Evolutionary conservation across 768 basidiomycete genomes (phyloP).

Genomic region (Mycena haematopus): DNA sequence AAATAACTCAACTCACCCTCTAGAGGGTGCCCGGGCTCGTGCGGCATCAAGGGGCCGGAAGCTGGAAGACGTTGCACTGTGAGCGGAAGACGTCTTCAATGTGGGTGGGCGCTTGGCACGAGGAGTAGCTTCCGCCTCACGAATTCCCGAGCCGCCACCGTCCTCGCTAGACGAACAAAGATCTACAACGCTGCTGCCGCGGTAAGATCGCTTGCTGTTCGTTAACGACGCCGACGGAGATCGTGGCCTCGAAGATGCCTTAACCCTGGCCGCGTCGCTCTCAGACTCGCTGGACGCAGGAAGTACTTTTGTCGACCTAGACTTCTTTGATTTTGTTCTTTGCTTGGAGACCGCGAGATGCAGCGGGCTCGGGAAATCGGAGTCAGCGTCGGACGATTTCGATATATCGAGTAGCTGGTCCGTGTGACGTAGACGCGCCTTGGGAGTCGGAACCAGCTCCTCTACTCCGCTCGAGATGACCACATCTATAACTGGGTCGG

Average conservation of each 20-base stretch:
- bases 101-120: conserved; percentile 2
- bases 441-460: conserved; percentile 6
- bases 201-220: conserved; percentile 10
- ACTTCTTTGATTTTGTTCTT: conserved; percentile 1
- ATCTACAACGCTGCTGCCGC: conserved; percentile 17
- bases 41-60: conserved; percentile 18
- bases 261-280: background rate
- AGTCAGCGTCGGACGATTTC: conserved; percentile 3
- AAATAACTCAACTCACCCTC: conserved; percentile 21
- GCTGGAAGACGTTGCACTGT: background rate
- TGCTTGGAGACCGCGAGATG: background rate
- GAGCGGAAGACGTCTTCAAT: background rate
- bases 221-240: conserved; percentile 17
- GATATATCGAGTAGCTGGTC: background rate
- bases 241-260: background rate
- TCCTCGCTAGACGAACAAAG: conserved; percentile 25
- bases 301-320: background rate
- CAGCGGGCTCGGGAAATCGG: background rate
- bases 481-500: conserved; percentile 14
- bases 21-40: background rate
- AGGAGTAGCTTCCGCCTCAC: conserved; percentile 18
- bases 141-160: background rate
- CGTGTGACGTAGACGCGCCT: conserved; percentile 1
- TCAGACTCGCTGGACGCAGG: conserved; percentile 6
- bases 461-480: background rate